A percentile compares a stretch with the other conserved stretches of the same genome.
Evolutionary conservation across 192 early-diverging fungal species (phyloP).

Genomic region (Coemansia sp.): DNA sequence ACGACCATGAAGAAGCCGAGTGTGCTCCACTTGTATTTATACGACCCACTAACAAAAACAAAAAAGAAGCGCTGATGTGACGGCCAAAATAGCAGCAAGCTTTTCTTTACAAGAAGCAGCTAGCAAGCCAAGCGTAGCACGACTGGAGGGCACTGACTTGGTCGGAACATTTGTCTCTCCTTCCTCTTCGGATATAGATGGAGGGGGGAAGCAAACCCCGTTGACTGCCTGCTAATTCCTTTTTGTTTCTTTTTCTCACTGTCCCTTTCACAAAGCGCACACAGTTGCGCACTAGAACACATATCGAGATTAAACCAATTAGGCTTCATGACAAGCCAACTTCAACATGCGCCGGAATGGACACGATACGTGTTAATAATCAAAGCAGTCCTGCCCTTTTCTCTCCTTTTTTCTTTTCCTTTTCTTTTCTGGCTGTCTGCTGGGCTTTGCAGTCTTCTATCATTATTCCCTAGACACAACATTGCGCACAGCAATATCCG

Average conservation of each 20-base stretch:
- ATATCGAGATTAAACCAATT: conserved; percentile 6
- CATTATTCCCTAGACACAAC: neutral
- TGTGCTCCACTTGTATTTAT: conserved; percentile 13
- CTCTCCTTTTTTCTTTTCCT: too few species aligned
- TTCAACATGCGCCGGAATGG: neutral
- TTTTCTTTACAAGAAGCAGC: neutral
- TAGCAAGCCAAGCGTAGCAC: neutral
- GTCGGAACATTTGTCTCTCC: conserved; percentile 5
- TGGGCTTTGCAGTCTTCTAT: neutral
- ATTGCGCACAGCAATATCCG: neutral
- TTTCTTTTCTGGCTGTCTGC: neutral
- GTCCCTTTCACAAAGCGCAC: too few species aligned
- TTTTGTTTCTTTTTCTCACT: too few species aligned
- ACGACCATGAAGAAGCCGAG: conserved; percentile 3
- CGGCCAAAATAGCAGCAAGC: neutral
- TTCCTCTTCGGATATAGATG: neutral
- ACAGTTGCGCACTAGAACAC: neutral
- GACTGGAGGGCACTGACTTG: conserved; percentile 13
- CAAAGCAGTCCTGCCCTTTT: conserved; percentile 3
- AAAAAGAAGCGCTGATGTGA: neutral
- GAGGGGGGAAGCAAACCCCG: neutral
- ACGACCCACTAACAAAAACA: neutral
- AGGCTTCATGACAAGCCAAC: neutral
- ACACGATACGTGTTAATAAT: neutral
- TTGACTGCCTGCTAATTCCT: conserved; percentile 3